phyloP scores from a whole-genome alignment of 257 asterid species.

The Solanum paucissectum region DNA sequence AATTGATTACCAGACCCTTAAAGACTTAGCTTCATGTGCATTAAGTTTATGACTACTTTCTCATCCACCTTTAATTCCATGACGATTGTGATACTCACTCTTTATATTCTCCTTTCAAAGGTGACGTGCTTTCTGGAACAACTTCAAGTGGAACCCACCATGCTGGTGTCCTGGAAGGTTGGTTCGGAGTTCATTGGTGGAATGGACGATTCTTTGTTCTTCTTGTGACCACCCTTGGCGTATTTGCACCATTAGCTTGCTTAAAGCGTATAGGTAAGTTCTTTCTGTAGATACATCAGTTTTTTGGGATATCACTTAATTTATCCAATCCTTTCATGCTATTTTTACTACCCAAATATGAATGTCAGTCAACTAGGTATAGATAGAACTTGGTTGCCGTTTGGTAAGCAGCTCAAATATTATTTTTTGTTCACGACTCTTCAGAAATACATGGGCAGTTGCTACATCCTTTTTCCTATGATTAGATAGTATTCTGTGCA shows the following conservation, averaged over 20 bases:
- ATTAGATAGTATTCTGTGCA: neutral
- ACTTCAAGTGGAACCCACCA: slow-evolving; percentile 55
- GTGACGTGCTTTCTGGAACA: slow-evolving; percentile 86
- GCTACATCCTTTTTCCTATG: neutral
- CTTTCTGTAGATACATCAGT: neutral
- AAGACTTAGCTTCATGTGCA: neutral
- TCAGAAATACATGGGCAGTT: neutral
- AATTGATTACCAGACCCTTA: neutral
- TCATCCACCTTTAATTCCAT: neutral
- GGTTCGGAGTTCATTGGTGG: slow-evolving; percentile 83
- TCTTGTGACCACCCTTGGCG: slow-evolving; percentile 48
- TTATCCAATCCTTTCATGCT: neutral
- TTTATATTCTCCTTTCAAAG: slow-evolving; percentile 24
- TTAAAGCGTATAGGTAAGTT: slow-evolving; percentile 68
- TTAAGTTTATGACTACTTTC: neutral
- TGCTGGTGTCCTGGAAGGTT: slow-evolving; percentile 72
- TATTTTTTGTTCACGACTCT: neutral
- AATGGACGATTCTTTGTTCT: slow-evolving; percentile 54
- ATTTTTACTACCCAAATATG: neutral
- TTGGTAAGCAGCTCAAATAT: neutral
- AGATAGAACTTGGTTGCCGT: neutral
- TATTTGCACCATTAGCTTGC: slow-evolving; percentile 78
- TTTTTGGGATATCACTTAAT: neutral
- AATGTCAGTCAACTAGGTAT: neutral
- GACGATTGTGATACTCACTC: neutral